Evolutionary conservation across 1,284 basidiomycete genomes (phyloP), one percentile per base, ranked within the genome.

Genomic region (Ganoderma multipileum): DNA sequence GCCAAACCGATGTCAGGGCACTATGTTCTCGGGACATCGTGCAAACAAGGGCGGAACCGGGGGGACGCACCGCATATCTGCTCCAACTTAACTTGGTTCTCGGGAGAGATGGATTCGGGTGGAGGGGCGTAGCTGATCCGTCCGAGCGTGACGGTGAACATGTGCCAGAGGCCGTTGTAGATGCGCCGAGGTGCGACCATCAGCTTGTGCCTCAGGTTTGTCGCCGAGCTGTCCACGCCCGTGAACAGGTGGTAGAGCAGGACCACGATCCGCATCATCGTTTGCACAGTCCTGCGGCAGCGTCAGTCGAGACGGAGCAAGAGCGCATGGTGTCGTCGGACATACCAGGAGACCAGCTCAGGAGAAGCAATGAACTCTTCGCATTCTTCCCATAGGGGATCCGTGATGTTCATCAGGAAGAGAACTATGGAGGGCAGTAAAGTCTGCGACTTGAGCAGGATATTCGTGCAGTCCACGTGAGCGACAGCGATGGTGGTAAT

Each of bases 91-190:
- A 77, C 73, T 68, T 81, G 84, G n/a, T 83, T 79, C 52, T 83
- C 80, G 14, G 73, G 67, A 20, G 84, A 81, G 38, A 92, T 77
- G 84, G 88, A 91, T 39, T 87, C 85, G 9, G 92, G 92, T 3
- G 87, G 81, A 61, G 89, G 88, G 2, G 90, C 89, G 72, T 89
- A 95, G 65, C 89, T 89, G 65, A 96, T 82, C 66, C 91, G 83
- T 36, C 94, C 92, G 64, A 96, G 86, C 4, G 89, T 87, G 11
- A 94, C 88, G 42, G 91, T 87, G 75, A 95, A 95, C 73, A 90
- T 84, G 74, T 95, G 90, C n/a, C 84, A 84, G n/a, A 93, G 78
- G 26, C 90, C 90, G 71, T 87, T 89, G 78, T 91, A 93, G 58
- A 81, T 80, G 38, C 85, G 83, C 61, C 81, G 79, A 8, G 83